Evolutionary conservation across 352 stramenopile species (phyloP), one percentile per base, ranked within the genome.

Genomic region (Aphanomyces stellatus): DNA sequence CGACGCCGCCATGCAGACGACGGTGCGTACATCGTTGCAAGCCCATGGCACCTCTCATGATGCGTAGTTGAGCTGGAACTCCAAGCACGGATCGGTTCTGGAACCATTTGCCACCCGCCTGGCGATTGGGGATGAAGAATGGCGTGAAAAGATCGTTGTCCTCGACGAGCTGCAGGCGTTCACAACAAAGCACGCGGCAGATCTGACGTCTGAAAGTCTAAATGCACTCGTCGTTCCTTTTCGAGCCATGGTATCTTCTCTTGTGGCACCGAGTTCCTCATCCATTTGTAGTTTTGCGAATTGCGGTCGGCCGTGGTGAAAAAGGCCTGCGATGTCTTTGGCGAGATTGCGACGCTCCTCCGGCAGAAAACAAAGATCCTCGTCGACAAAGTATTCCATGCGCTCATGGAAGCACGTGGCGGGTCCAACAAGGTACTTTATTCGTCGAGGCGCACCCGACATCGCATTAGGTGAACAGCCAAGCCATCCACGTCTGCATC

Each of bases 401-500:
- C 49, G 7, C 15, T 57, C 1, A 40, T 57, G 49, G 49, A 57
- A 57, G 49, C 49, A 22, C 19, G 49, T 22, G 49, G 49, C 7
- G 49, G 49, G 25, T 57, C 49, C 25, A 57, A 57, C 49, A 57
- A 57, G 49, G 49, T 35, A 57, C 27, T n/a, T n/a, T n/a, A n/a
- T n/a, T n/a, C n/a, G n/a, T n/a, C n/a, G n/a, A n/a, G n/a, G 7
- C 8, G 8, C 37, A 8, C 8, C 37, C 37, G 37, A 43, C 37
- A 43, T 43, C 17, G 37, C 17, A 8, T 7, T 24, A 57, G 49
- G 49, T 57, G 17, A 57, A 57, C 27, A 57, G 19, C 8, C 49
- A 57, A 57, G 49, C 49, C 49, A 57, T 57, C 28, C 49, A 57
- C n/a, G 2, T 30, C 22, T 57, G 49, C 49, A 57, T 37, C 25